Evolutionary conservation across 2,329 filamentous ascomycete species (phyloP), one percentile per base, ranked within the genome.

Genomic region (Ceratocystiopsis sp.): DNA sequence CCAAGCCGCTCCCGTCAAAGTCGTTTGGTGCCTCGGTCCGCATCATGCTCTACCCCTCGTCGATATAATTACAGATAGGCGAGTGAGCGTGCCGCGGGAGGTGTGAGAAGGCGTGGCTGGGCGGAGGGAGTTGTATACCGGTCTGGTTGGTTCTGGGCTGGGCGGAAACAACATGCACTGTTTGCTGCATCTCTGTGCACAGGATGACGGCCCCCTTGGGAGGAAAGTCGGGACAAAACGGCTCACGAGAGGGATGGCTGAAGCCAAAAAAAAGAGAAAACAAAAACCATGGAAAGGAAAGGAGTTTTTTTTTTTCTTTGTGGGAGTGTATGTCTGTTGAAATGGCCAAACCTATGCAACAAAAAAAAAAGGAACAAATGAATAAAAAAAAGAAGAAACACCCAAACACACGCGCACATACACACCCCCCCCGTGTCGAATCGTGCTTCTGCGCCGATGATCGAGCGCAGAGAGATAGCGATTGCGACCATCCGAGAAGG

Each of bases 31-130:
- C 86, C 64, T 87, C 84, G 60, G 83, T 93, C 71, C 81, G 87
- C 69, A 78, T 94, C 69, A 94, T 94, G 86, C 76, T 94, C 69
- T 94, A 94, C 78, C 86, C 86, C 68, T 93, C 85, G 63, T 86
- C 84, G 73, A 91, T 95, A 81, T 94, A 89, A 81, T 45, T 36
- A 68, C 10, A 9, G 10, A 8, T 8, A 2, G 25, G 25, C 25
- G 25, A 11, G 25, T 11, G 25, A 10, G 25, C 25, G 5, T 29
- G 25, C 25, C 25, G 10, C 59, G 61, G 60, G 60, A 35, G 61
- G 59, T 53, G 60, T 34, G 16, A 39, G 17, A 13, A 18, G 18
- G n/a, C 19, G n/a, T 7, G 11, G 10, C 12, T 38, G 37, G 13
- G 37, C 4, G 21, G 18, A 38, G 14, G 34, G 34, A 35, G 34